These are phyloP conservation scores for Datisca glomerata DNA, from an alignment of 306 rosid genomes.

Conservation along the genomic window DNA sequence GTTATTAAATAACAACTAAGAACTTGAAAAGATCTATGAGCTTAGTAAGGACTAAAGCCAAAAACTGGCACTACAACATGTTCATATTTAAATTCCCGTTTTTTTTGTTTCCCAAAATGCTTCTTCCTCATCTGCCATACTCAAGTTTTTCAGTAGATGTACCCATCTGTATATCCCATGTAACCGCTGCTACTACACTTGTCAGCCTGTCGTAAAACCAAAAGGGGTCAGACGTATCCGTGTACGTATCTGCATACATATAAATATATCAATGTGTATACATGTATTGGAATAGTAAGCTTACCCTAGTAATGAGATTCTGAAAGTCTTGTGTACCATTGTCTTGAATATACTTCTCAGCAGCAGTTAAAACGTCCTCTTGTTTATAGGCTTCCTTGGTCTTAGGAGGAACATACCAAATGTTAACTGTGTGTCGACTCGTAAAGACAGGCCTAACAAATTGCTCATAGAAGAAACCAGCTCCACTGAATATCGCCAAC, in stretches of 20 bases:
- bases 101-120: too few relatives aligned
- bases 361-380: conserved; percentile 70
- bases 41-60: too few relatives aligned
- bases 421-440: conserved; percentile 55
- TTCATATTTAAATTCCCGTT: too few relatives aligned
- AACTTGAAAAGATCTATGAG: too few relatives aligned
- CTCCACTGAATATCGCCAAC: conserved; percentile 85
- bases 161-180: conserved; percentile 20
- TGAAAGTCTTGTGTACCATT: conserved; percentile 62
- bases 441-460: conserved; percentile 61
- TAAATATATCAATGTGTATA: too few relatives aligned
- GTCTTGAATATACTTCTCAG: conserved; percentile 71
- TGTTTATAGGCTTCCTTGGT: conserved; percentile 49
- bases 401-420: conserved; percentile 86
- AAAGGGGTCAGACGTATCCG: background rate
- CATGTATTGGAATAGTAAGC: too few relatives aligned
- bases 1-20: too few relatives aligned
- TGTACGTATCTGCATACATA: conserved; percentile 9
- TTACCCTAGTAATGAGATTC: conserved; percentile 59
- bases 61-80: too few relatives aligned
- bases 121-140: too few relatives aligned
- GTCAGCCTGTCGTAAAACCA: conserved; percentile 40
- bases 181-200: conserved; percentile 28
- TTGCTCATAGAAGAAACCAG: conserved; percentile 84
- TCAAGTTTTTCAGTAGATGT: conserved; percentile 9